Evolutionary conservation across 805 yeast species (phyloP), one percentile per base, ranked within the genome.

Genomic region (Zygoascus bituminiphila): DNA sequence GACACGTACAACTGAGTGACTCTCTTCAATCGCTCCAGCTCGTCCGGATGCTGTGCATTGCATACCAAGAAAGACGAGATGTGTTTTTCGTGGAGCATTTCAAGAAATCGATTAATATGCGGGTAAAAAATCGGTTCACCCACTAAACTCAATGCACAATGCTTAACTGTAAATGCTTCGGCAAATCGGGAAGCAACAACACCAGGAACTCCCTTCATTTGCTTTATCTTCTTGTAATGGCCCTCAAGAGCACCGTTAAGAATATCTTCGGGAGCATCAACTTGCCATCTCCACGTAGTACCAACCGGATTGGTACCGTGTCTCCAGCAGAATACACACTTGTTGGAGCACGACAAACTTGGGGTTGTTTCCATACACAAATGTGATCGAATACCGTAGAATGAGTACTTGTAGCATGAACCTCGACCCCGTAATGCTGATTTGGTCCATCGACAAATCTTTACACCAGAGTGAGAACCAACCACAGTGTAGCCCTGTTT

Each of bases 261-360:
- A 45, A 88, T 86, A 51, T 72, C 81, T 56, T 86, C 89, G 0
- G 97, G 96, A 19, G 83, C 81, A 64, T 88, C 96, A 12, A 88
- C 85, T 59, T 88, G 91, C 97, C 97, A 88, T 59, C 96, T 73
- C 97, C 97, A 88, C 51, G 83, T 82, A 24, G 95, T 88, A 15
- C 96, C 96, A 1, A 89, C 96, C 0, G 97, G 97, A 61, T 88
- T 89, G 2, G 96, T 88, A 44, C 97, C 97, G 65, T 88, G 97
- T 63, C 97, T 77, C 97, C 97, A 88, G 68, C 97, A 88, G 62
- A 88, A 88, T 4, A 89, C 96, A 74, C 97, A 88, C 64, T 88
- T 88, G 62, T 88, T 88, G 4, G 96, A 87, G 65, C 97, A 88
- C 6, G 96, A 91, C 51, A 88, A 71, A 1, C 95, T 83, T 0